Base-by-base conservation (phyloP, 495 filamentous ascomycete genomes). In the Filosporella fistucella region DNA sequence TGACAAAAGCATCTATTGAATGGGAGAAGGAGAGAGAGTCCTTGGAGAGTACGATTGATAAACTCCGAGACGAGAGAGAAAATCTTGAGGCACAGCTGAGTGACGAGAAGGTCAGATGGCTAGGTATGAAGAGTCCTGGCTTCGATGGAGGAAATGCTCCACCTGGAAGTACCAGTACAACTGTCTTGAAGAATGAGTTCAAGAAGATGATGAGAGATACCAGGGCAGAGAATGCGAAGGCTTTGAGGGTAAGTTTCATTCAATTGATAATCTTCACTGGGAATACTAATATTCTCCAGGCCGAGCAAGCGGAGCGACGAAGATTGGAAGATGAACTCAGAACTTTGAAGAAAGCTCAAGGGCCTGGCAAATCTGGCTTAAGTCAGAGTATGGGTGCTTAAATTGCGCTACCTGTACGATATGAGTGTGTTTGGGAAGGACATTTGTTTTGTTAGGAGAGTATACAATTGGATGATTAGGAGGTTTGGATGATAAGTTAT, bases 151-250 rank as follows among this genome's bases (percentile, higher is more conserved):
- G 56, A 34, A 67, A 51, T 21, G 65, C 72, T 0, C 59, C 70
- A 34, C 58, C 58, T 3, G 63, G 56, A 28, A 64, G 52, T 28
- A 89, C 81, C 2, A 86, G 81, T 55, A 88, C 80, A 2, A 78
- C 77, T 68, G 81, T 89, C 14, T 63, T 91, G 43, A 85, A 83
- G 66, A 85, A 81, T 42, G 86, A 91, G 62, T 91, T 91, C 62
- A 87, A 86, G 72, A 89, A 88, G 71, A 90, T 91, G 87, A 91
- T 90, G 86, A 74, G 84, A 42, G 86, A 90, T 54, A 85, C 83
- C 47, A 80, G 85, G 38, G 72, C 75, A 13, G 87, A 91, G 56
- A 81, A 81, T 50, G 69, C 80, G 62, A 86, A 76, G 68, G 70
- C 75, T 41, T 60, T 90, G 29, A 82, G 76, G 72, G 86, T 89